Evolutionary conservation across 306 rosid genomes (phyloP).

Genomic region (Malus sieversii): DNA sequence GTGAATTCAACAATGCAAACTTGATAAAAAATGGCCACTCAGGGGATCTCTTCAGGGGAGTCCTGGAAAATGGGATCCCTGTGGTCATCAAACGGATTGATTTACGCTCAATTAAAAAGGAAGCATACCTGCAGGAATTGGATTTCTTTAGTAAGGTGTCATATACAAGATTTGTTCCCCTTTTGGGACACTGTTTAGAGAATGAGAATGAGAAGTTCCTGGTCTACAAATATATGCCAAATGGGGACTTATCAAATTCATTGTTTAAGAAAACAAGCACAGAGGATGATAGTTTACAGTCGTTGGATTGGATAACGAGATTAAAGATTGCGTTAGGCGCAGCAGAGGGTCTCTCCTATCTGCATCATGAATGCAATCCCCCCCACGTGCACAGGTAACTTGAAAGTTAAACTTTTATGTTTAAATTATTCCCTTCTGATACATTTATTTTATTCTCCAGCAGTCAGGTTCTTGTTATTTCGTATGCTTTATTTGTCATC

Average conservation of each 20-base stretch:
- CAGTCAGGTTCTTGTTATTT: background rate
- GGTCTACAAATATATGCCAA: slow-evolving; percentile 72
- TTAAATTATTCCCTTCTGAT: background rate
- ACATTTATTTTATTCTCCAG: background rate
- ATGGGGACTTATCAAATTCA: slow-evolving; percentile 76
- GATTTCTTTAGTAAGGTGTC: slow-evolving; percentile 71
- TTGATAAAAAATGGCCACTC: slow-evolving; percentile 76
- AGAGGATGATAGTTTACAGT: slow-evolving; percentile 60
- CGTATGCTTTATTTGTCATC: background rate
- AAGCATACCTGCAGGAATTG: slow-evolving; percentile 53
- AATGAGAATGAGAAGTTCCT: slow-evolving; percentile 76
- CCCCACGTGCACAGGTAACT: slow-evolving; percentile 86
- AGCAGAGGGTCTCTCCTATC: slow-evolving; percentile 77
- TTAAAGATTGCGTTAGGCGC: slow-evolving; percentile 87
- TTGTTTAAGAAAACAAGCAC: slow-evolving; percentile 45
- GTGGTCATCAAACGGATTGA: slow-evolving; percentile 67
- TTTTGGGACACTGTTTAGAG: slow-evolving; percentile 80
- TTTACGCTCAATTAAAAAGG: slow-evolving; percentile 39
- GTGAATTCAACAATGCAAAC: slow-evolving; percentile 53
- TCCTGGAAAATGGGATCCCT: slow-evolving; percentile 63
- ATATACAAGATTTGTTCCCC: slow-evolving; percentile 69
- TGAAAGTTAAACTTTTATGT: slow-evolving; percentile 2
- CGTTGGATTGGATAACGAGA: slow-evolving; percentile 98
- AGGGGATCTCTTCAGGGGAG: slow-evolving; percentile 74
- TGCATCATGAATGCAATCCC: slow-evolving; percentile 84